Base-by-base conservation (phyloP, 257 asterid species). In the Lithospermum erythrorhizon region DNA sequence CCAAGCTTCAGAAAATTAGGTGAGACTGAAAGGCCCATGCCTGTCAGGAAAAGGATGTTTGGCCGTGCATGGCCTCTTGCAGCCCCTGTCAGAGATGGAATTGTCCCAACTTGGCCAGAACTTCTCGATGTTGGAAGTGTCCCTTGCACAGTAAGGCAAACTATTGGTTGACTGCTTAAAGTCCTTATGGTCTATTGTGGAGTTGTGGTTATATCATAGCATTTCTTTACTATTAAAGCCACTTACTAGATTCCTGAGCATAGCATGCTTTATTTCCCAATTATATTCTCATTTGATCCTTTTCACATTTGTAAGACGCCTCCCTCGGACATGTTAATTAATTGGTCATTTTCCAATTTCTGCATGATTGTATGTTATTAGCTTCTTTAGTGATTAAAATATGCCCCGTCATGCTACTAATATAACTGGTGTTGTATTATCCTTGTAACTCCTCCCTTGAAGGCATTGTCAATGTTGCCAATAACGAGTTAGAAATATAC, bases 1-100 rank as follows among this genome's bases (percentile, higher is more conserved):
- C 70, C 24, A 37, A 91, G 98, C 83, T 91, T 91, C 69, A 83
- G 98, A 76, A 86, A 72, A 72, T 70, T 91, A 67, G 98, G 98
- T 13, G 98, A 91, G 80, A 91, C 96, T 15, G 82, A 86, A 55
- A 86, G 87, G 81, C 95, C 95, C 55, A 78, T 84, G 67, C 85
- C 85, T 9, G 87, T 88, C 15, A 75, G 98, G 61, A 80, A 75
- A 75, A 74, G 98, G 66, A 84, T 91, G 73, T 91, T 91, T 65
- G 98, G 98, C 1, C 94, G 98, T 53, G 97, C 97, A 16, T 91
- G 98, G 98, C 98, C 98, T 35, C 68, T 76, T 55, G 75, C 93
- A 81, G 97, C 98, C 63, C 94, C 90, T 0, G 98, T 91, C 21
- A 80, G 79, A 79, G 86, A 70, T 8, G 98, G 98, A 53, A 72